These are phyloP conservation scores for Musa troglodytarum DNA, from an alignment of 176 grass and related monocot species.

Conservation along the genomic window DNA sequence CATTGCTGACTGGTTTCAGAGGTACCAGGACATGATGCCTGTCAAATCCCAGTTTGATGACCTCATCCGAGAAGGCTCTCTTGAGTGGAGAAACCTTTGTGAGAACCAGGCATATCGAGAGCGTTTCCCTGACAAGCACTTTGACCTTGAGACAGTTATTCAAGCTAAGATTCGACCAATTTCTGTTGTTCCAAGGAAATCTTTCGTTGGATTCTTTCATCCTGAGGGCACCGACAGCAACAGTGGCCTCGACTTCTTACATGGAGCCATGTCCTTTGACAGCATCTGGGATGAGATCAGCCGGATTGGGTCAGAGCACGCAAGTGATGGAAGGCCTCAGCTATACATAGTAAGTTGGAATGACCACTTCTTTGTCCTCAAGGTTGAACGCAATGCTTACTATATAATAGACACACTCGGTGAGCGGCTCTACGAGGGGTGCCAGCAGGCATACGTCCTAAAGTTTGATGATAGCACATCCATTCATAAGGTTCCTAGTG, in stretches of 20 bases:
- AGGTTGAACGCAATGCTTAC: conserved; percentile 52
- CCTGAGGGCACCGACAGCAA: conserved; percentile 54
- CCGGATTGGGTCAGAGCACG: conserved; percentile 11
- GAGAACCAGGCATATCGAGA: conserved; percentile 64
- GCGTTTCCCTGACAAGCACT: conserved; percentile 77
- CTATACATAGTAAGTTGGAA: conserved; percentile 97
- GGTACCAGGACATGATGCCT: conserved; percentile 68
- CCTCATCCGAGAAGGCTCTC: conserved; percentile 86
- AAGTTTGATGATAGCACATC: conserved; percentile 66
- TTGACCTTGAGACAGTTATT: conserved; percentile 93
- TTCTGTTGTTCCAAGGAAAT: conserved; percentile 51
- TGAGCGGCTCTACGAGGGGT: conserved; percentile 85
- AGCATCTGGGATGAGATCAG: conserved; percentile 92
- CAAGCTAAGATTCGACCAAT: conserved; percentile 70
- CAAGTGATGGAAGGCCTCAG: conserved; percentile 28
- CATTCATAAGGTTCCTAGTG: conserved; percentile 46
- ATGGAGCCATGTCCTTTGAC: conserved; percentile 90
- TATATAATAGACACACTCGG: conserved; percentile 91
- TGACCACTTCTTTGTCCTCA: conserved; percentile 86
- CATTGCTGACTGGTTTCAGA: conserved; percentile 86
- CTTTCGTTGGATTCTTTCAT: conserved; percentile 91
- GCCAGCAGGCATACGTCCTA: conserved; percentile 74
- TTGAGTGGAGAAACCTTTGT: conserved; percentile 87
- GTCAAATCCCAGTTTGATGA: conserved; percentile 75
- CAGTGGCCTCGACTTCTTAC: conserved; percentile 65